These are phyloP conservation scores for Chaetomium olivaceum DNA, from an alignment of 2,329 filamentous ascomycete species.

Conservation along the genomic window DNA sequence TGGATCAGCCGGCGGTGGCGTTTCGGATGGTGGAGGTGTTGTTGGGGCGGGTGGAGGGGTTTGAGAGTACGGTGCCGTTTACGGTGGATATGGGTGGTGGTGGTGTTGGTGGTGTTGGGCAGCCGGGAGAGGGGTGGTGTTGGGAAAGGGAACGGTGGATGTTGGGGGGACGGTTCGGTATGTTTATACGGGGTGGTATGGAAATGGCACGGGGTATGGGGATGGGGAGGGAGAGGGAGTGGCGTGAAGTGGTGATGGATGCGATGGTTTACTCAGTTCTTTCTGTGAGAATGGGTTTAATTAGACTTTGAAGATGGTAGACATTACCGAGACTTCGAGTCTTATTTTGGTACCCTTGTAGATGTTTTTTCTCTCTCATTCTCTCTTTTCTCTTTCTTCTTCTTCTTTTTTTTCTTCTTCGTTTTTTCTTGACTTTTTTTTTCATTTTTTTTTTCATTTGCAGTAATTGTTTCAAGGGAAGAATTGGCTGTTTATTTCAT, in stretches of 20 bases:
- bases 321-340: not conserved
- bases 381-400: not conserved
- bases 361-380: not conserved
- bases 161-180: conserved; percentile 1
- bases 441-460: not conserved
- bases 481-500: not conserved
- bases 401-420: not conserved
- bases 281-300: not conserved
- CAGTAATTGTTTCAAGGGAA: too few relatives aligned
- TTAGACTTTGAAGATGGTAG: not conserved
- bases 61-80: conserved; percentile 12
- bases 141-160: conserved; percentile 9
- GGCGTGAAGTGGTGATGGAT: not conserved
- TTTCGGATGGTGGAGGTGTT: conserved; percentile 21
- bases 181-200: not conserved
- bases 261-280: not conserved
- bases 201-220: not conserved
- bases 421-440: too few relatives aligned
- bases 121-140: not conserved
- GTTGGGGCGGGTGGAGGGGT: conserved; percentile 17
- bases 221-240: not conserved
- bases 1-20: conserved; percentile 19
- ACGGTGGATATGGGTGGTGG: conserved; percentile 11
- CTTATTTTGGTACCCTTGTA: not conserved
- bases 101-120: not conserved